Evolutionary conservation across 345 rosid species (phyloP).

Genomic region (Gossypium anomalum): DNA sequence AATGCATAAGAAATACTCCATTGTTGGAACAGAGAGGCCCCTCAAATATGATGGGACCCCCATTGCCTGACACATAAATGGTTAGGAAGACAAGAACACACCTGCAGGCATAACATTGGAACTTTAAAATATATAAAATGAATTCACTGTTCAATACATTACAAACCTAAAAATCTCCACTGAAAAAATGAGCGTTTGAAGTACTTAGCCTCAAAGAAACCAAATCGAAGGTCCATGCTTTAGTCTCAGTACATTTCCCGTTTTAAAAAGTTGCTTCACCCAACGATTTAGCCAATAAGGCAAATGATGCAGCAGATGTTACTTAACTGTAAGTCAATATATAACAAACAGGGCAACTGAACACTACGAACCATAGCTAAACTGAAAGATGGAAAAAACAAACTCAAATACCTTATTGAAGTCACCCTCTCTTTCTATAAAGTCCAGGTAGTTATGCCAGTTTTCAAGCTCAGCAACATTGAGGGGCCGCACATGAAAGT

Average conservation of each 20-base stretch:
- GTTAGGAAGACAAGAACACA: constrained; percentile 89
- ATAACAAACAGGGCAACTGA: constrained; percentile 54
- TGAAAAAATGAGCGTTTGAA: constrained; percentile 72
- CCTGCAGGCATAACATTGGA: constrained; percentile 96
- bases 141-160: neutral
- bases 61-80: constrained; percentile 91
- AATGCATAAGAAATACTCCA: constrained; percentile 88
- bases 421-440: constrained; percentile 77
- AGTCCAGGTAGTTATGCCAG: constrained; percentile 88
- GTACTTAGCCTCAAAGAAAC: constrained; percentile 94
- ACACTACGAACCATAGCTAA: constrained; percentile 44
- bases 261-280: constrained; percentile 91
- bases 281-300: constrained; percentile 96
- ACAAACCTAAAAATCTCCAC: constrained; percentile 60
- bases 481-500: constrained; percentile 92
- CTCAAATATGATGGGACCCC: constrained; percentile 77
- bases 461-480: constrained; percentile 87
- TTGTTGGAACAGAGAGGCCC: constrained; percentile 78
- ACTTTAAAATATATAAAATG: constrained; percentile 53
- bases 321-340: constrained; percentile 81
- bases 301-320: constrained; percentile 90
- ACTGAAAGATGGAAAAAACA: constrained; percentile 33
- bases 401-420: constrained; percentile 75
- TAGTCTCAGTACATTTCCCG: constrained; percentile 96
- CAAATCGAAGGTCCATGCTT: constrained; percentile 86